Evolutionary conservation across 352 stramenopile species (phyloP), one percentile per base, ranked within the genome.

Genomic region (Globisporangium echinulatum): DNA sequence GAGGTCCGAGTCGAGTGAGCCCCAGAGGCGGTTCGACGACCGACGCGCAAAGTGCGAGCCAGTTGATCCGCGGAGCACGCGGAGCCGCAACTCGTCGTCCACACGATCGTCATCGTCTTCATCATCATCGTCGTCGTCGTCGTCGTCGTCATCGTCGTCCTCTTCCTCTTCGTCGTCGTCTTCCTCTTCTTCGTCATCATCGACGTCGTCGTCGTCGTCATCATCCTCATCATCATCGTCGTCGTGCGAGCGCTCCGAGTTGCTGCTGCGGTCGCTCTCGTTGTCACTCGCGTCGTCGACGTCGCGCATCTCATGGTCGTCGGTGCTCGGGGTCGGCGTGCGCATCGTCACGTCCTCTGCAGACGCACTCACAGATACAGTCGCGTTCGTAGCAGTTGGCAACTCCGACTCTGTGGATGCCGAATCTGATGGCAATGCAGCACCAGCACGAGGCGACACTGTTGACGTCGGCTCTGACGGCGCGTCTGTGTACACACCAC

Each of bases 271-370:
- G 44, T 92, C 81, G 50, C 77, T 88, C 3, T 72, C 73, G 19
- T 87, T 80, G 36, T 82, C 79, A 48, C 81, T 85, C 19, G 66
- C 76, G 47, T 77, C 64, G 0, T 77, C 75, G 7, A n/a, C 59
- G 43, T 77, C 77, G 46, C 64, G 69, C 69, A 87, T 86, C 38
- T 86, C 82, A 38, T 91, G 70, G 13, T 90, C 80, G 2, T 67
- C 69, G 50, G 69, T 63, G 19, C 49, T 61, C 42, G 75, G 81
- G 11, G 68, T 58, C 6, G 83, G 79, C 1, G 82, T 88, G 11
- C 59, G 63, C 85, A 94, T 94, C 7, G 68, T 60, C 13, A 92
- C 72, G 51, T 94, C 83, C 37, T 88, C 74, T 17, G 70, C 65
- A 38, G 72, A 68, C 47, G 64, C 66, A 33, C 36, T 52, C 8